phyloP scores from a whole-genome alignment of 2,329 filamentous ascomycete species.

The Phyllosticta citribraziliensis region DNA sequence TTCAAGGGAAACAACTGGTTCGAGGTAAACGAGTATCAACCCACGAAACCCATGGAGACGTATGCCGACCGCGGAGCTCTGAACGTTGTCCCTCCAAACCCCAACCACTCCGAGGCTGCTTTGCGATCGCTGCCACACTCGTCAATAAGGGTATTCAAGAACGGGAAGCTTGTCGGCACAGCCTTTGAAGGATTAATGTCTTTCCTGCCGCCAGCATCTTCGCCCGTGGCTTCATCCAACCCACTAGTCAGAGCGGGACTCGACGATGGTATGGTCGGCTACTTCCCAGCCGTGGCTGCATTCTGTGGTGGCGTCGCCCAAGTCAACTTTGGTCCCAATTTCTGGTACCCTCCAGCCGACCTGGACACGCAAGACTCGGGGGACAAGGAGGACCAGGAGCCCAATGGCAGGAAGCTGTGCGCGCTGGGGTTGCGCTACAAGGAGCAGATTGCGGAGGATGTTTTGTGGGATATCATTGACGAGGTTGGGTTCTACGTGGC shows the following conservation, averaged over 20 bases:
- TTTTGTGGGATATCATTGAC: constrained; percentile 87
- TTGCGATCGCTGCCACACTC: constrained; percentile 80
- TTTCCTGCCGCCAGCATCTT: constrained; percentile 84
- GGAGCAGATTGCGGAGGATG: constrained; percentile 90
- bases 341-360: constrained; percentile 73
- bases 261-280: constrained; percentile 90
- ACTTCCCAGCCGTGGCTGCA: constrained; percentile 87
- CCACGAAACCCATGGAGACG: constrained; percentile 75
- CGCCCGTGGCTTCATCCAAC: constrained; percentile 48
- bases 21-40: constrained; percentile 82
- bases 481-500: constrained; percentile 85
- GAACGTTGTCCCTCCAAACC: constrained; percentile 63
- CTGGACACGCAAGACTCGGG: constrained; percentile 32
- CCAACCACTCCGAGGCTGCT: constrained; percentile 62
- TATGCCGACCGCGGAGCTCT: constrained; percentile 40
- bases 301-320: constrained; percentile 87
- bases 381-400: constrained; percentile 16
- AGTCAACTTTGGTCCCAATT: constrained; percentile 87
- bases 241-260: constrained; percentile 56
- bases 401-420: constrained; percentile 32
- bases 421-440: constrained; percentile 70
- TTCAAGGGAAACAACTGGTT: constrained; percentile 93
- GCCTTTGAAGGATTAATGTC: constrained; percentile 80
- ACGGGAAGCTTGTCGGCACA: constrained; percentile 75
- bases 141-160: constrained; percentile 84